Conservation (phyloP, 139 green algal species). For the Tetraselmis striata region DNA sequence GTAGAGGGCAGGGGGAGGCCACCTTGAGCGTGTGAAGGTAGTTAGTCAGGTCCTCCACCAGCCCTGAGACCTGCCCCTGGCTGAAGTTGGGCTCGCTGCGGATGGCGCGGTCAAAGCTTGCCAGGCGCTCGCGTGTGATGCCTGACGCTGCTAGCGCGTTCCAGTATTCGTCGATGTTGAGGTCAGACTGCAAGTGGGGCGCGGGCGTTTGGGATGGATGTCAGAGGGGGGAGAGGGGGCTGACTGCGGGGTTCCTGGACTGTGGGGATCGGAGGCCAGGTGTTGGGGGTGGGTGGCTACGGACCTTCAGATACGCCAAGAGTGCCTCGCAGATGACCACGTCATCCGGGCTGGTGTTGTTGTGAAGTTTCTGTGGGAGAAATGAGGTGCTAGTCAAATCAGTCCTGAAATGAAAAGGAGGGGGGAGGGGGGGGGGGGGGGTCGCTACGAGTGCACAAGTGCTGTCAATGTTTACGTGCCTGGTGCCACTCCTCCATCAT, state of each 20-base stretch:
- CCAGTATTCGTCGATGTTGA: slow-evolving; percentile 36
- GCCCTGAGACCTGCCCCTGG: slow-evolving; percentile 27
- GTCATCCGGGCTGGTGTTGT: slow-evolving; percentile 75
- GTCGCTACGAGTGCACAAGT: no score
- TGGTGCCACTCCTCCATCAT: slow-evolving; percentile 70
- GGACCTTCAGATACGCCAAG: slow-evolving; percentile 32
- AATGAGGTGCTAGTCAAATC: no score
- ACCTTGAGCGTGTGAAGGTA: slow-evolving; percentile 52
- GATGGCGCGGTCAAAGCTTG: slow-evolving; percentile 58
- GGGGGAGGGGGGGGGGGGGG: no score
- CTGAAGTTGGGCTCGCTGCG: slow-evolving; percentile 39
- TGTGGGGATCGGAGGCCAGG: no score
- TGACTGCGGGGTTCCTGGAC: no score
- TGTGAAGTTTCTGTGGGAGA: slow-evolving; percentile 88
- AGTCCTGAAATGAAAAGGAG: no score
- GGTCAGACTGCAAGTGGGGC: slow-evolving; percentile 1
- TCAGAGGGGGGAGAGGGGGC: no score
- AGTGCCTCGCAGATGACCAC: slow-evolving; percentile 68
- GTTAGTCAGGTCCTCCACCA: slow-evolving; percentile 44
- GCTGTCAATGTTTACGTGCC: no score
- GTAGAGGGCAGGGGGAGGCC: background rate
- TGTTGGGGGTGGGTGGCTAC: no score
- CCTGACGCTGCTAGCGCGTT: slow-evolving; percentile 16
- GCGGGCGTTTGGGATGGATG: no score
- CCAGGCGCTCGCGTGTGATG: slow-evolving; percentile 49